Evolutionary conservation across 345 rosid species (phyloP).

Genomic region (Clausena lansium): DNA sequence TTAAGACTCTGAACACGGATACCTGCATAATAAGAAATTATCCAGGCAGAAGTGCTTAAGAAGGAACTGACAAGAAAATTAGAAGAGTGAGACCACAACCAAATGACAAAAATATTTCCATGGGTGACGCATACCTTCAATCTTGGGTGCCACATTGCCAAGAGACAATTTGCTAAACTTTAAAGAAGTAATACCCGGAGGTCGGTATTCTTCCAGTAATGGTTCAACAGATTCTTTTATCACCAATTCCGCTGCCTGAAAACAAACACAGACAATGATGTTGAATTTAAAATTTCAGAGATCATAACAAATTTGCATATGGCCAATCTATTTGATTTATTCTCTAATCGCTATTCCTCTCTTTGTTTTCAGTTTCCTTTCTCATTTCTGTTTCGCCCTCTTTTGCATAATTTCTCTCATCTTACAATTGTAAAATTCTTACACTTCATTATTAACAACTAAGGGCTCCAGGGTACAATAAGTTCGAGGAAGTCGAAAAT

Average conservation of each 20-base stretch:
- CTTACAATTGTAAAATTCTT: conserved; percentile 2
- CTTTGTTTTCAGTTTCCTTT: background rate
- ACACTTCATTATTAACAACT: background rate
- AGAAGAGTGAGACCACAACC: background rate
- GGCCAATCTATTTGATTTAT: background rate
- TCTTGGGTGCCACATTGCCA: conserved; percentile 96
- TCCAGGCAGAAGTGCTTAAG: conserved; percentile 1
- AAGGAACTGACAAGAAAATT: background rate
- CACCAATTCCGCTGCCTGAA: conserved; percentile 87
- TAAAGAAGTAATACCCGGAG: conserved; percentile 88
- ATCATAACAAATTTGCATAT: background rate
- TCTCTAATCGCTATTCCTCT: background rate
- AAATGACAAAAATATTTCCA: background rate
- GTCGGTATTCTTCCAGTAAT: conserved; percentile 89
- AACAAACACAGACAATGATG: conserved; percentile 28
- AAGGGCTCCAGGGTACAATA: background rate
- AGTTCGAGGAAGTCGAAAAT: background rate
- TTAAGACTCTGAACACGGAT: conserved; percentile 96
- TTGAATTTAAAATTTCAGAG: conserved; percentile 9
- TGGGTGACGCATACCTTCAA: conserved; percentile 64
- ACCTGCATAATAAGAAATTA: conserved; percentile 51
- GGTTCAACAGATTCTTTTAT: conserved; percentile 98
- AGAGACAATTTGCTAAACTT: conserved; percentile 87
- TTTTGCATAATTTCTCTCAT: conserved; percentile 12
- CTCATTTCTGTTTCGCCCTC: background rate